Evolutionary conservation across 768 basidiomycete genomes (phyloP).

Genomic region (Hydnomerulius pinastri): DNA sequence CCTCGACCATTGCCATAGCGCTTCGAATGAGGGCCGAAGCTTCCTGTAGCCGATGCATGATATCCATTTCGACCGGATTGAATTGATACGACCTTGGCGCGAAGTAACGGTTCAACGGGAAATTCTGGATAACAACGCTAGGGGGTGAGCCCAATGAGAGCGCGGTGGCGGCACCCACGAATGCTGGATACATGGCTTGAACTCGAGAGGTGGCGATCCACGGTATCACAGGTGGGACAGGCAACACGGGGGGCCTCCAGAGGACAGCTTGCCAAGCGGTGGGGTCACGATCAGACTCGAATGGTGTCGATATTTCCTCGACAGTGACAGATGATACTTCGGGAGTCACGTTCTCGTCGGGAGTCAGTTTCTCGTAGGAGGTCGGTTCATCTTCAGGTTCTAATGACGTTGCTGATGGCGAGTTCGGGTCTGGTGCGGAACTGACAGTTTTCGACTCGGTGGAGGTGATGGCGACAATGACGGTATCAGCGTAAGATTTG

Average conservation of each 20-base stretch:
- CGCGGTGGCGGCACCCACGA: not conserved
- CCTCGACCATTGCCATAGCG: not conserved
- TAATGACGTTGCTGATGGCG: not conserved
- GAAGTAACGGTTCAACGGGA: not conserved
- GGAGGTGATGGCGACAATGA: not conserved
- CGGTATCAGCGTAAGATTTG: not conserved
- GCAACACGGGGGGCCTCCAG: not conserved
- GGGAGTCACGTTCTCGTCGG: too few relatives aligned
- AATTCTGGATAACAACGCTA: not conserved
- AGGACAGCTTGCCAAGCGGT: not conserved
- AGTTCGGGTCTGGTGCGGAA: not conserved
- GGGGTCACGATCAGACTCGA: not conserved
- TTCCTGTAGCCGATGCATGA: not conserved
- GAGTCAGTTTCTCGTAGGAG: too few relatives aligned
- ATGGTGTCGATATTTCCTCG: too few relatives aligned
- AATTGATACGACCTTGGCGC: not conserved
- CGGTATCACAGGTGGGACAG: not conserved
- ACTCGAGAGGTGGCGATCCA: not conserved
- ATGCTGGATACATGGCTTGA: not conserved
- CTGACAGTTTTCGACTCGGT: not conserved
- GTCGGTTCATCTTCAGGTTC: not conserved
- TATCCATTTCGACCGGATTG: not conserved
- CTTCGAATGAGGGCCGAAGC: not conserved
- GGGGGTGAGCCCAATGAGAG: constrained; percentile 1
- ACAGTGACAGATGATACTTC: too few relatives aligned